Evolutionary conservation across 176 grass and related monocot species (phyloP), one percentile per base, ranked within the genome.

Genomic region (Carex littledalei): DNA sequence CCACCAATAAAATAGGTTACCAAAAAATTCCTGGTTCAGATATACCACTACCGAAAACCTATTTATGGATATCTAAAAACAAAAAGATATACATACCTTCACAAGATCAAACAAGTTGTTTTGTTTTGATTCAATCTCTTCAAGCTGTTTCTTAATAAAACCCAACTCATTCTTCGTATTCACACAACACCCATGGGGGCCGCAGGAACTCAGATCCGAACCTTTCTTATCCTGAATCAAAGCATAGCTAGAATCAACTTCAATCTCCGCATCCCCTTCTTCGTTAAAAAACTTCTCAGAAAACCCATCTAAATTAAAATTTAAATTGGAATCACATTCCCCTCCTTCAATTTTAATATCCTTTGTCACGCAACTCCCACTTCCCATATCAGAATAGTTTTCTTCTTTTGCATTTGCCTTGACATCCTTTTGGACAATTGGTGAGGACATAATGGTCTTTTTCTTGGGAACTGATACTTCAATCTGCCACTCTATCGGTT

Each of bases 91-190:
- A 81, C 84, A 56, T 85, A 99, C 96, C 91, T 99, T 89, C 69
- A 99, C 62, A 41, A 95, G 72, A 88, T 92, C 84, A 86, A 92
- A 89, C 39, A 99, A 82, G 80, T 81, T 87, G 77, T 83, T 77
- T 88, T 99, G 93, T 67, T 90, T 99, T 45, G 87, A 94, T 86
- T 95, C 89, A 91, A 95, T 99, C 29, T 95, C 93, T 67, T 85
- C 59, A 87, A 99, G 91, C 66, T 99, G 93, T 71, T 92, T 94
- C 83, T 87, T 94, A 70, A 95, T 90, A 67, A 90, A 79, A 52
- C 87, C 15, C 81, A 99, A 84, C 86, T 99, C 96, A 81, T 92
- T 99, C 70, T 63, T 86, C 10, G 87, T 70, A 88, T 87, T 89
- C 68, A 90, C 24, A 81, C 93, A 98, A 84, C 95, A 98, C 61